Conservation (phyloP, 495 filamentous ascomycete genomes). For the Penicillium pulvis region DNA sequence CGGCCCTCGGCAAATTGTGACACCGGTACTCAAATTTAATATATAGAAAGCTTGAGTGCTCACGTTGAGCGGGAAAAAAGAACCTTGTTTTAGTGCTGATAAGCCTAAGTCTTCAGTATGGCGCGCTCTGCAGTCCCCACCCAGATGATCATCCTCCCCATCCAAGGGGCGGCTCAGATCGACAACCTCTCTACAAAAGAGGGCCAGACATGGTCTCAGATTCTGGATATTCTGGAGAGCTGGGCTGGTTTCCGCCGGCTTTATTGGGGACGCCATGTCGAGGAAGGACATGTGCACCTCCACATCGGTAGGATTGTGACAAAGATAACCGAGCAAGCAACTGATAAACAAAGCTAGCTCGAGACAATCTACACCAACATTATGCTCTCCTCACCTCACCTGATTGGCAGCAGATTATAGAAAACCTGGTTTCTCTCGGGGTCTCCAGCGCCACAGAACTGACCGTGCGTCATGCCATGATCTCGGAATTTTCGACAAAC, state of each 20-base stretch:
- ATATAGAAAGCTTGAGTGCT: slow-evolving; percentile 7
- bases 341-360: slow-evolving; percentile 15
- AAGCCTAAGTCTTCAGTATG: slow-evolving; percentile 12
- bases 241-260: slow-evolving; percentile 23
- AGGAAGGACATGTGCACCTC: slow-evolving; percentile 22
- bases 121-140: slow-evolving; percentile 29
- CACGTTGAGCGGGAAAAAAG: background rate
- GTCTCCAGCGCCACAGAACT: slow-evolving; percentile 14
- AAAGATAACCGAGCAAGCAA: slow-evolving; percentile 5
- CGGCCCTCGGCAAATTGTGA: slow-evolving; percentile 14
- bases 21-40: background rate
- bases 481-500: slow-evolving; percentile 23
- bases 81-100: background rate
- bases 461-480: slow-evolving; percentile 28
- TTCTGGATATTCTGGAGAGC: slow-evolving; percentile 20
- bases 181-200: slow-evolving; percentile 19
- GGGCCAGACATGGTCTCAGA: slow-evolving; percentile 22
- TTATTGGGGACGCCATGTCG: slow-evolving; percentile 28
- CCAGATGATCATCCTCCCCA: slow-evolving; percentile 30
- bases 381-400: slow-evolving; percentile 25
- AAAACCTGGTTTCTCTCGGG: slow-evolving; percentile 10
- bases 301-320: slow-evolving; percentile 20
- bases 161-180: slow-evolving; percentile 22
- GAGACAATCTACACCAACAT: slow-evolving; percentile 23
- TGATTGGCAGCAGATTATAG: slow-evolving; percentile 22